Conservation (phyloP, 2,329 filamentous ascomycete species). For the Nigrospora sphaerica region DNA sequence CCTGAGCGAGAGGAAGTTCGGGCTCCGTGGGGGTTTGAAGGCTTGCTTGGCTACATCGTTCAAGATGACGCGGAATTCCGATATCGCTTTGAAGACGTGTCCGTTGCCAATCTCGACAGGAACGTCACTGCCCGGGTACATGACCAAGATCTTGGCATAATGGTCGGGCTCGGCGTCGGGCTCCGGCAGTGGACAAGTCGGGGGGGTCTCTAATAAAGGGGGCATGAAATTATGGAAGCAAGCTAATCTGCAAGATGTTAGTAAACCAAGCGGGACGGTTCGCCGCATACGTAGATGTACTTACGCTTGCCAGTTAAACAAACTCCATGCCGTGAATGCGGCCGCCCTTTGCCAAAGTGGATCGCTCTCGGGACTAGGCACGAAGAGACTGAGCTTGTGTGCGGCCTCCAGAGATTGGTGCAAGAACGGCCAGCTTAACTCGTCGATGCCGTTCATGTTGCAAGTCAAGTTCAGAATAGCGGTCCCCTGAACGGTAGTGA, state of each 20-base stretch:
- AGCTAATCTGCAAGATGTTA: conserved; percentile 8
- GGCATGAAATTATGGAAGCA: conserved; percentile 14
- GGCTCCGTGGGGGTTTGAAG: conserved; percentile 2
- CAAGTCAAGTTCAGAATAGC: conserved; percentile 23
- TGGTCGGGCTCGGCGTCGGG: conserved; percentile 11
- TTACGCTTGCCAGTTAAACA: conserved; percentile 27
- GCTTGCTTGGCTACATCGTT: conserved; percentile 18
- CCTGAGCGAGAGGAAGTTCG: conserved; percentile 8
- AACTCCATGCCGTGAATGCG: conserved; percentile 25
- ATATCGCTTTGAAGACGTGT: conserved; percentile 18
- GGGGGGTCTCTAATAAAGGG: conserved; percentile 21
- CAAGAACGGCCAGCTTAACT: conserved; percentile 13
- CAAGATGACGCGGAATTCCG: conserved; percentile 24
- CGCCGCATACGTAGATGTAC: background rate
- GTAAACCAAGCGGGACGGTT: background rate
- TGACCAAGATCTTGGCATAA: conserved; percentile 29
- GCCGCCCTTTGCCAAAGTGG: conserved; percentile 10
- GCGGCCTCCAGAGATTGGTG: conserved; percentile 14
- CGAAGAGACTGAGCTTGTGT: conserved; percentile 14
- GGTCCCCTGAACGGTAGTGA: conserved; percentile 27
- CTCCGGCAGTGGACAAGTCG: conserved; percentile 21
- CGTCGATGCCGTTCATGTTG: conserved; percentile 17
- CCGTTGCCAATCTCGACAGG: conserved; percentile 17
- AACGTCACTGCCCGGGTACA: conserved; percentile 20
- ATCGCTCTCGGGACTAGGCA: conserved; percentile 4